Evolutionary conservation across 116 monocot species (phyloP).

Genomic region (Thalassia testudinum): DNA sequence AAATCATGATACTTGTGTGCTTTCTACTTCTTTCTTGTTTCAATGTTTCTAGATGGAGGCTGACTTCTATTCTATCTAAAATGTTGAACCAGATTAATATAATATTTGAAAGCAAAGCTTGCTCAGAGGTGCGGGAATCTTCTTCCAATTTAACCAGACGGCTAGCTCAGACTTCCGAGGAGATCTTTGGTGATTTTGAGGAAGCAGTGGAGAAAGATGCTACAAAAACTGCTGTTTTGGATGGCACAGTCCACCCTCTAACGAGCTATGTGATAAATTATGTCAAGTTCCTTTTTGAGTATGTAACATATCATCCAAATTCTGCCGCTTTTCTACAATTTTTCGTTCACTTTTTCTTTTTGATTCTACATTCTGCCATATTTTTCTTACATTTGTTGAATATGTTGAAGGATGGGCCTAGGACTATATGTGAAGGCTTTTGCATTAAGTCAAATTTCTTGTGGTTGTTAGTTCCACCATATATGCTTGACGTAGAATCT

Average conservation of each 20-base stretch:
- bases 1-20: too few relatives aligned
- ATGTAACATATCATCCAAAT: conserved; percentile 18
- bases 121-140: conserved; percentile 44
- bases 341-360: too few relatives aligned
- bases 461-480: too few relatives aligned
- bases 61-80: neutral
- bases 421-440: too few relatives aligned
- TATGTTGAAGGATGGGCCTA: too few relatives aligned
- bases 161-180: conserved; percentile 66
- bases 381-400: too few relatives aligned
- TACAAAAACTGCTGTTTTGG: conserved; percentile 61
- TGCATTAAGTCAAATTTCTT: too few relatives aligned
- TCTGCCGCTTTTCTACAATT: too few relatives aligned
- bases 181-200: conserved; percentile 80
- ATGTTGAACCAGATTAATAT: conserved; percentile 36
- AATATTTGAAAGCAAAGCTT: conserved; percentile 70
- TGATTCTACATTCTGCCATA: too few relatives aligned
- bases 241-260: conserved; percentile 88
- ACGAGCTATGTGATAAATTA: conserved; percentile 96
- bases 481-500: too few relatives aligned
- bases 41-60: too few relatives aligned
- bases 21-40: too few relatives aligned
- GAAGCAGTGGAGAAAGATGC: conserved; percentile 87
- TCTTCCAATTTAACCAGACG: conserved; percentile 40
- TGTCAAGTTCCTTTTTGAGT: conserved; percentile 87